Base-by-base conservation (phyloP, 2,329 filamentous ascomycete species). In the Penicillium sp. region DNA sequence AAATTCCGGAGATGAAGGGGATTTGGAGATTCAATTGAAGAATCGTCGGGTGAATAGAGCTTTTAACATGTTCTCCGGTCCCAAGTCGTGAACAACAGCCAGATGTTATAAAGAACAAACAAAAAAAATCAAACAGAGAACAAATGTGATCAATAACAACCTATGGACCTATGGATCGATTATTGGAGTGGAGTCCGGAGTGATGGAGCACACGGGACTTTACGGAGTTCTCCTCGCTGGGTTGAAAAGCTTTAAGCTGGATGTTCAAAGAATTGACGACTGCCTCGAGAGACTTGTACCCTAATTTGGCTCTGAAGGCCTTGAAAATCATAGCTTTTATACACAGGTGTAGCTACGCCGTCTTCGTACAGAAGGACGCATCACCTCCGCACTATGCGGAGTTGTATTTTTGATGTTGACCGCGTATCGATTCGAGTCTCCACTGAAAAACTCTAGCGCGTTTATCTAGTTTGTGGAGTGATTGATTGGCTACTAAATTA, bases 91-190 rank as follows among this genome's bases (percentile, higher is more conserved):
- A n/a, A 6, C 1, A 18, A 33, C 5, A 4, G 4, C 25, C 3
- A 29, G 19, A 10, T 22, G 7, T 1, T 18, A 34, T 13, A 4
- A 14, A 25, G 19, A 19, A 2, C 14, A 16, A 49, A 8, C 22
- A 25, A 25, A 1, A 12, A 12, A 7, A 42, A 42, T 22, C 19
- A n/a, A 31, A 47, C 34, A 38, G 27, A 28, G 46, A 35, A 51
- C 16, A 55, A 47, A 52, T 57, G 55, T 60, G 57, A 60, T 60
- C 43, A 46, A 51, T 60, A 54, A 56, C 42, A 46, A 40, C n/a
- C n/a, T n/a, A n/a, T n/a, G n/a, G n/a, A n/a, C n/a, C n/a, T n/a
- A 22, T 22, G 19, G 19, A 22, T 31, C 14, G 19, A 37, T 44
- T 44, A 37, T 44, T 44, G 11, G 16, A 38, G 58, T 61, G 57